Evolutionary conservation across 768 basidiomycete genomes (phyloP).

Genomic region (Leccinum boreale): DNA sequence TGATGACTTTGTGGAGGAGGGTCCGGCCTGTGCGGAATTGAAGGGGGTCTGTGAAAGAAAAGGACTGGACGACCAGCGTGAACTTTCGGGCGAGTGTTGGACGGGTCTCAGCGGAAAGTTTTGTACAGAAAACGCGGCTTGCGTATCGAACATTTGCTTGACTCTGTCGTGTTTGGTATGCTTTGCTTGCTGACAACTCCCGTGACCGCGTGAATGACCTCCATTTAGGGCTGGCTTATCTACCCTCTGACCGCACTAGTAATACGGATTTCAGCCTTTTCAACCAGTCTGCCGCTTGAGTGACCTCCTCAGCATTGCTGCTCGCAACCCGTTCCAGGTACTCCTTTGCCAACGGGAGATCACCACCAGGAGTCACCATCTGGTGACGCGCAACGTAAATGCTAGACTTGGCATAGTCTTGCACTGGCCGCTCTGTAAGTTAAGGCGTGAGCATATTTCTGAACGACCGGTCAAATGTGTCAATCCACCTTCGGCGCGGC

Average conservation of each 20-base stretch:
- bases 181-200: constrained; percentile 34
- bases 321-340: constrained; percentile 70
- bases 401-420: constrained; percentile 81
- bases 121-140: constrained; percentile 28
- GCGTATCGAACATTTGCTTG: constrained; percentile 33
- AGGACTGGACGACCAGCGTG: constrained; percentile 2
- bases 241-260: constrained; percentile 17
- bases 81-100: constrained; percentile 3
- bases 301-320: constrained; percentile 83
- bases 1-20: constrained; percentile 19
- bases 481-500: constrained; percentile 41
- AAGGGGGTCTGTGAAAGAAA: constrained; percentile 1
- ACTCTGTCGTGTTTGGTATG: constrained; percentile 37
- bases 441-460: constrained; percentile 14
- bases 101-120: constrained; percentile 22
- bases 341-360: constrained; percentile 66
- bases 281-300: constrained; percentile 67
- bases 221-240: constrained; percentile 31
- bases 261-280: constrained; percentile 48
- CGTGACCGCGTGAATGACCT: constrained; percentile 38
- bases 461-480: constrained; percentile 5
- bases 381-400: constrained; percentile 82
- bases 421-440: constrained; percentile 54
- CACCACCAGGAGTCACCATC: constrained; percentile 56
- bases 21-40: constrained; percentile 22